Evolutionary conservation across 306 rosid species (phyloP).

Genomic region (Prunus kanzakura): DNA sequence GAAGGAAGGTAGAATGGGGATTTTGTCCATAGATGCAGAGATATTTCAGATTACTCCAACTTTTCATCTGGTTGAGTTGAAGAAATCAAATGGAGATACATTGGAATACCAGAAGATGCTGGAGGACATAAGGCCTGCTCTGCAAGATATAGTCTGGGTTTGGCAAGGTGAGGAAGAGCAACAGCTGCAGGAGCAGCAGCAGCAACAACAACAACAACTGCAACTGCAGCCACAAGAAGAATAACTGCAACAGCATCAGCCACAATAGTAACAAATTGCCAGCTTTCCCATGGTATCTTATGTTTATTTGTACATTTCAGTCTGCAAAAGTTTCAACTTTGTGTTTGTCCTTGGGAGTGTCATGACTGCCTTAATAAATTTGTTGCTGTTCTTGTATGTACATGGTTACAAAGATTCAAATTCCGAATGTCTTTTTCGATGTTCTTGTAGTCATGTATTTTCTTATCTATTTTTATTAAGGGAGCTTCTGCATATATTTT

Average conservation of each 20-base stretch:
- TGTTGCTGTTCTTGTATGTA: background rate
- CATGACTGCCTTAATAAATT: background rate
- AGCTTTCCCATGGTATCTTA: background rate
- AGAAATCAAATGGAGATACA: conserved; percentile 79
- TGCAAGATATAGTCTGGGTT: conserved; percentile 82
- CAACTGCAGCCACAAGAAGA: conserved; percentile 22
- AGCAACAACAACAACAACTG: conserved; percentile 15
- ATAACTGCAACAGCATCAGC: background rate
- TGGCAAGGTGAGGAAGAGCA: conserved; percentile 62
- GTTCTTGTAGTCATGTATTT: background rate
- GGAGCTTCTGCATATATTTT: too few relatives aligned
- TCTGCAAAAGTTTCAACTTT: background rate
- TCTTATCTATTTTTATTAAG: too few relatives aligned
- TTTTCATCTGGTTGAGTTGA: conserved; percentile 78
- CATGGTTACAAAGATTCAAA: background rate
- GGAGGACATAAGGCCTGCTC: conserved; percentile 69
- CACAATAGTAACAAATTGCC: background rate
- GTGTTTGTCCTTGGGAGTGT: background rate
- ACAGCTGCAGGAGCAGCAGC: conserved; percentile 24
- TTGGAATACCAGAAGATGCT: conserved; percentile 71
- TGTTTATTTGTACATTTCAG: conserved; percentile 7
- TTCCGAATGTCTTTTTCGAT: background rate
- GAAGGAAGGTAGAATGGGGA: conserved; percentile 70
- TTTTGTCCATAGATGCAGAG: conserved; percentile 73
- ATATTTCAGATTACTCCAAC: conserved; percentile 73